A percentile compares a stretch with the other conserved stretches of the same genome.
Evolutionary conservation across 2,329 filamentous ascomycete species (phyloP).

Genomic region (Lachnellula willkommii): DNA sequence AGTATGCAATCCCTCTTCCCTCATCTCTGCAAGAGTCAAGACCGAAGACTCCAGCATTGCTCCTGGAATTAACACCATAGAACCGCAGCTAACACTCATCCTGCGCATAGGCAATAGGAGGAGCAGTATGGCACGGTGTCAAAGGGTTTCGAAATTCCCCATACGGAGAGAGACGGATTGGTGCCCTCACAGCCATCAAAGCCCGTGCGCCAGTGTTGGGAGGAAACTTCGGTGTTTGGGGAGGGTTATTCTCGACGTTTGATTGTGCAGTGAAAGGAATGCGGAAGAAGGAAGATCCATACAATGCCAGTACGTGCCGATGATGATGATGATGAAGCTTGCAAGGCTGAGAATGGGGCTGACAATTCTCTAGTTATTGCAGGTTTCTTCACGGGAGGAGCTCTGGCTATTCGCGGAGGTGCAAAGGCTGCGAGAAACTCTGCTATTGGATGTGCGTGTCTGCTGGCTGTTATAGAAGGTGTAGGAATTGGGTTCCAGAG

Average conservation of each 20-base stretch:
- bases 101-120: slow-evolving; percentile 58
- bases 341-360: slow-evolving; percentile 4
- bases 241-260: slow-evolving; percentile 90
- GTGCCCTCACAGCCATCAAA: slow-evolving; percentile 95
- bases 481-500: slow-evolving; percentile 94
- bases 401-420: slow-evolving; percentile 86
- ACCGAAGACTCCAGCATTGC: not conserved
- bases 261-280: slow-evolving; percentile 95
- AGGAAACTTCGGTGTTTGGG: slow-evolving; percentile 98
- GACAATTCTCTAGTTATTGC: slow-evolving; percentile 59
- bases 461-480: slow-evolving; percentile 93
- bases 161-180: slow-evolving; percentile 91
- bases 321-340: not conserved
- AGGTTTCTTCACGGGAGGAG: slow-evolving; percentile 92
- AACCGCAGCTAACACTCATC: slow-evolving; percentile 11
- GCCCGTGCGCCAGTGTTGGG: slow-evolving; percentile 92
- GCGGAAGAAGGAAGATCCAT: slow-evolving; percentile 94
- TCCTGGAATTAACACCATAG: not conserved
- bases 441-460: slow-evolving; percentile 90
- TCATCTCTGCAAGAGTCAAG: not conserved
- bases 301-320: slow-evolving; percentile 68
- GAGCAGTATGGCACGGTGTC: slow-evolving; percentile 91
- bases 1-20: slow-evolving; percentile 49
- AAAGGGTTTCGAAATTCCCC: slow-evolving; percentile 90
- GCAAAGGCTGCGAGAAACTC: slow-evolving; percentile 89